A percentile compares a stretch with the other conserved stretches of the same genome.
phyloP scores from a whole-genome alignment of 2,329 filamentous ascomycete genomes.

The Talaromyces funiculosus region DNA sequence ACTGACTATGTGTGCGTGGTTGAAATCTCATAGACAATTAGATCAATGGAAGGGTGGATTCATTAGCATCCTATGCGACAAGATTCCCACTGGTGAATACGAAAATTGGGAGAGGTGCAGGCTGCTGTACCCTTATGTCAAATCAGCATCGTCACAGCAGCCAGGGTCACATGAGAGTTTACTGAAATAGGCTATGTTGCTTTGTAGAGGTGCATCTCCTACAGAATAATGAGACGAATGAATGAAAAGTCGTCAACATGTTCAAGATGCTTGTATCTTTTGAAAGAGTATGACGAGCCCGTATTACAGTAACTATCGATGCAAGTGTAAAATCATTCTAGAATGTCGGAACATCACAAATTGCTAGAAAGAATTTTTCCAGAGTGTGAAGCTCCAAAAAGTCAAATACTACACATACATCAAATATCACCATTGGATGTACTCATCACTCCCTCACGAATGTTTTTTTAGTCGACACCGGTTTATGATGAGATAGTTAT shows the following conservation, averaged over 20 bases:
- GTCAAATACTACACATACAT: no score
- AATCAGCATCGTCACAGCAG: not conserved
- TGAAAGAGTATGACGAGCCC: no score
- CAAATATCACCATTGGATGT: not conserved
- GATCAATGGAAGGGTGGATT: slow-evolving; percentile 23
- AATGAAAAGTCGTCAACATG: no score
- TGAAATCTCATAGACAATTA: slow-evolving; percentile 20
- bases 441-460: not conserved
- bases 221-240: no score
- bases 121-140: slow-evolving; percentile 23
- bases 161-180: no score
- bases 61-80: slow-evolving; percentile 17
- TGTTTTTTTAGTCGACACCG: no score
- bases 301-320: not conserved
- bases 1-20: slow-evolving; percentile 22
- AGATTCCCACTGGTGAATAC: slow-evolving; percentile 21
- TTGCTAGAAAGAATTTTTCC: no score
- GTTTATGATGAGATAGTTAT: no score
- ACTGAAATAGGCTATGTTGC: no score
- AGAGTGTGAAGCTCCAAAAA: not conserved
- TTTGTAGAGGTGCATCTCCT: no score
- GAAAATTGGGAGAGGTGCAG: slow-evolving; percentile 23
- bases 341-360: no score
- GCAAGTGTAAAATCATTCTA: not conserved
- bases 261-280: no score